Percentiles rank a stretch among this genome's conserved stretches.
Conservation (phyloP, 805 yeast genomes). For the Saccharomyces cerevisiae region DNA sequence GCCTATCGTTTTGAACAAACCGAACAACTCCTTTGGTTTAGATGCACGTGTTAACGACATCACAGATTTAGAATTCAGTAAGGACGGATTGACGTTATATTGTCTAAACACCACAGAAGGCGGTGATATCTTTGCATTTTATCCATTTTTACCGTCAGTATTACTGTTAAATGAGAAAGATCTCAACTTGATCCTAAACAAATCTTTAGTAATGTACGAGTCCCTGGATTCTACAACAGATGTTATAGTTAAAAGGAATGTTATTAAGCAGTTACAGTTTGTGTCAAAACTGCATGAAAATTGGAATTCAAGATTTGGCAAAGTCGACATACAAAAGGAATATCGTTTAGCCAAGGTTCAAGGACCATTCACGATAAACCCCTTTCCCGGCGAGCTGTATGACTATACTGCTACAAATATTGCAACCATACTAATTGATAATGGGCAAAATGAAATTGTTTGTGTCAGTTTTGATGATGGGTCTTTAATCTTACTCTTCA, state of each 20-base stretch:
- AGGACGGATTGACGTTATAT: constrained; percentile 46
- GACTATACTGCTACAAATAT: constrained; percentile 36
- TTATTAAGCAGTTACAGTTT: constrained; percentile 34
- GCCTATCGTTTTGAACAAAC: constrained; percentile 5
- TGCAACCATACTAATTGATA: constrained; percentile 17
- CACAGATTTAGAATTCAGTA: constrained; percentile 18
- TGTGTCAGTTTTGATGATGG: constrained; percentile 24
- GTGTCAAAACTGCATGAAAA: constrained; percentile 29
- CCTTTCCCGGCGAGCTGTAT: constrained; percentile 49
- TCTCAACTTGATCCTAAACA: constrained; percentile 27
- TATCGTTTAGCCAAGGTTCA: constrained; percentile 24
- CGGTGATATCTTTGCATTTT: constrained; percentile 46
- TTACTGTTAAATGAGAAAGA: constrained; percentile 13
- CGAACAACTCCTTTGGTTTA: constrained; percentile 13
- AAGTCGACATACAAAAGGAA: constrained; percentile 17
- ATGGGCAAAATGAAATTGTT: constrained; percentile 19
- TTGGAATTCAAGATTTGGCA: background rate
- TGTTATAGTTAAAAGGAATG: constrained; percentile 15
- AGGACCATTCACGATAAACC: constrained; percentile 49
- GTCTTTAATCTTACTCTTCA: constrained; percentile 25
- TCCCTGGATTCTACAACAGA: constrained; percentile 9
- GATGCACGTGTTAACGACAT: constrained; percentile 17
- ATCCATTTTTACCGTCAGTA: constrained; percentile 51
- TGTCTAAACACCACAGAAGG: constrained; percentile 43
- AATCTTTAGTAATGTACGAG: constrained; percentile 21